Evolutionary conservation across 345 rosid species (phyloP), one percentile per base, ranked within the genome.

Genomic region (Kandelia obovata): DNA sequence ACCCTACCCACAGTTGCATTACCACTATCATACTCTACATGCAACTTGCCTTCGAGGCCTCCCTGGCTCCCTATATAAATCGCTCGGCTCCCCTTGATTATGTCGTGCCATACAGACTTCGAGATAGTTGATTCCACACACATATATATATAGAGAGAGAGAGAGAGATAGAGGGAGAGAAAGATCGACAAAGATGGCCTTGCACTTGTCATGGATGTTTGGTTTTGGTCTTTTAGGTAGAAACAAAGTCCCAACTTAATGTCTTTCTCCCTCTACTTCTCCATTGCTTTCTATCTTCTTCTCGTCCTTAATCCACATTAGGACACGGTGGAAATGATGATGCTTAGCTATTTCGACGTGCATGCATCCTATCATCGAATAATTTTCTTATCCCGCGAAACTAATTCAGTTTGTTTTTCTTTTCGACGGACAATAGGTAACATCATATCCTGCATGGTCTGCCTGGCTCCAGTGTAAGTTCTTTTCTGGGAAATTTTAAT

Each of bases 51-150:
- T 69, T 62, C 16, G 1, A 13, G 15, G 17, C 1, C 49, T 15
- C 46, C 2, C 13, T 62, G 46, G 21, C 53, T 68, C 65, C 28
- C 74, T 86, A 76, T 83, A 83, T 83, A 86, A 75, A 72, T 51
- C 5, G 16, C 49, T 13, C 17, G 5, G 5, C 2, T 34, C 37
- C 37, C 37, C 1, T 9, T 39, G 46, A 39, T 11, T 39, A 39
- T 15, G 46, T 10, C 0, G 13, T 10, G 46, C 46, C 46, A 39
- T 39, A 10, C 15, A 39, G 46, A 39, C 16, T 39, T 39, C 15
- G 16, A 39, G 46, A 10, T 0, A 39, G 3, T 39, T 39, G 16
- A 39, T 39, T 39, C 46, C 46, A 10, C 15, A 10, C n/a, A n/a
- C n/a, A n/a, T n/a, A n/a, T n/a, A n/a, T n/a, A n/a, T n/a, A n/a